Evolutionary conservation across 2,329 filamentous ascomycete genomes (phyloP), one percentile per base, ranked within the genome.

Genomic region (Didymella segeticola): DNA sequence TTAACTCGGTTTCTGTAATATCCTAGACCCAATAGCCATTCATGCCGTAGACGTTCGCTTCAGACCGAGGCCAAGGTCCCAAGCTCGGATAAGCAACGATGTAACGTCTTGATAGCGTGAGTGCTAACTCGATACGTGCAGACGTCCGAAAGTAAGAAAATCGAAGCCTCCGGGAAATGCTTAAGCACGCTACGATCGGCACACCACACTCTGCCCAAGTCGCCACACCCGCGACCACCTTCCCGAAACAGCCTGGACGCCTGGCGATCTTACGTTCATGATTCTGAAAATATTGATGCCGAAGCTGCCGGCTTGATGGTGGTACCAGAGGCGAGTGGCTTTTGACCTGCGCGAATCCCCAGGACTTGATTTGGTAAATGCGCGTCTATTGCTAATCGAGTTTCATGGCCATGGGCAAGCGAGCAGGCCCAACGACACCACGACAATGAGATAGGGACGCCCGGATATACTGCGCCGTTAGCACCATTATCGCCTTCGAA

Each of bases 51-150:
- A 52, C 45, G 43, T 52, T 61, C 37, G 62, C 55, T 53, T 50
- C 47, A 53, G 45, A 54, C 27, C 42, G 41, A 47, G 53, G 57
- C 49, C 60, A 66, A 43, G 47, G 33, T 23, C 47, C 33, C 25
- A 43, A 69, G 56, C 57, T 63, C 42, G 45, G 49, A 61, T 61
- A 67, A 68, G 64, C 64, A 63, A 31, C 66, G 64, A 70, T 70
- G 66, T 69, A 69, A 70, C 68, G 58, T 68, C 56, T 65, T 67
- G 63, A 66, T 67, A 62, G 55, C 43, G 38, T 27, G 26, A 8
- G 33, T 12, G 46, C 52, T 60, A 64, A 45, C 60, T 56, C 15
- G 4, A 60, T 56, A 2, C 14, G 45, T 17, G 23, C 43, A 47
- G 38, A 57, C 23, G 17, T 57, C 60, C 64, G 63, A 45, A 22